Evolutionary conservation across 306 rosid species (phyloP), one percentile per base, ranked within the genome.

Genomic region (Acacia confusa): DNA sequence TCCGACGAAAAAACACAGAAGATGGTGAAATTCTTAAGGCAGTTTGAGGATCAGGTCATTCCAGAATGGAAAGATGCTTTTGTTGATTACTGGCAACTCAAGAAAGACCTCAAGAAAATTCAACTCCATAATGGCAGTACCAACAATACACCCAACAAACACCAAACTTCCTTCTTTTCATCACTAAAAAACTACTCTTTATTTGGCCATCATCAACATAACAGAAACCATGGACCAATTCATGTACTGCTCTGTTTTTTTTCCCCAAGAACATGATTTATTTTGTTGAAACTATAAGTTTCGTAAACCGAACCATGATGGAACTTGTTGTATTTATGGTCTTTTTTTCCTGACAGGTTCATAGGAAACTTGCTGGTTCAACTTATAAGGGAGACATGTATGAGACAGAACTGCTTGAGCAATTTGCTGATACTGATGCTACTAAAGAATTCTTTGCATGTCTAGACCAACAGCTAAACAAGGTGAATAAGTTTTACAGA

Each of bases 61-160:
- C 99, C 99, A 30, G 99, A 96, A 91, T 96, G 99, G 99, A 96
- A 93, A 85, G 97, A 96, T 20, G 98, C 97, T 70, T 96, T 89
- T 84, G 98, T 96, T 17, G 98, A 96, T 88, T 96, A 96, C 70
- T 82, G 94, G 88, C 82, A 87, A 89, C 97, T 96, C 60, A 93
- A 96, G 84, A 96, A 91, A 72, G 94, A 88, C 80, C 86, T 96
- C 85, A 91, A 93, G 79, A 92, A 84, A 86, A 79, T 95, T 78
- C 90, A 89, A 28, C 81, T 83, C 40, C 91, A 82, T 78, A 82
- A 87, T 76, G 79, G 87, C 5, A 78, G 32, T 64, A 80, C 78
- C 78, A 74, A 28, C 70, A 79, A 84, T 22, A 76, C 86, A 22
- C 80, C 83, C 63, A 67, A 66, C 30, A 81, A 27, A 0, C 7